Evolutionary conservation across 2,329 filamentous ascomycete species (phyloP).

Genomic region (Aspergillus neotritici): DNA sequence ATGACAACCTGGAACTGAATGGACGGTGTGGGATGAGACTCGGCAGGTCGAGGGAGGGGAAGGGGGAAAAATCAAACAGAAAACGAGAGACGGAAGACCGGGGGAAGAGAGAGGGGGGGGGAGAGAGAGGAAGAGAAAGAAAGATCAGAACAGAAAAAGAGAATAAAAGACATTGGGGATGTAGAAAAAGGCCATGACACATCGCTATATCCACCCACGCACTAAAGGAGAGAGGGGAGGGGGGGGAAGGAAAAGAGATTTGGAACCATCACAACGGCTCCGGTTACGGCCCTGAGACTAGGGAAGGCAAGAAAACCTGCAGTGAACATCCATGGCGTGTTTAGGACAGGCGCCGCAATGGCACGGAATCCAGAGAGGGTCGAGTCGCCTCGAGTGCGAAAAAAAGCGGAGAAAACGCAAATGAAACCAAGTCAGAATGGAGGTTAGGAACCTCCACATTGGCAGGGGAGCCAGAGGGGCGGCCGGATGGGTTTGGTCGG

Average conservation of each 20-base stretch:
- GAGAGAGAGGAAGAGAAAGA: background rate
- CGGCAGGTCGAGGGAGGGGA: background rate
- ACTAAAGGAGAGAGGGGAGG: background rate
- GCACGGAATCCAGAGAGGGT: too few species aligned
- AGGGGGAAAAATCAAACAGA: background rate
- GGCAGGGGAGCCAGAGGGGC: background rate
- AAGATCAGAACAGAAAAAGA: background rate
- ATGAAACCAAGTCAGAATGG: background rate
- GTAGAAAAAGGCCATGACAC: conserved; percentile 2
- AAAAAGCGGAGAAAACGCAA: conserved; percentile 1
- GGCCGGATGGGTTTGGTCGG: too few species aligned
- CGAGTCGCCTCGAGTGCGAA: background rate
- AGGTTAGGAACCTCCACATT: background rate
- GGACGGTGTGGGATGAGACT: too few species aligned
- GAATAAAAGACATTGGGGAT: conserved; percentile 1
- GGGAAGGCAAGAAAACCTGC: background rate
- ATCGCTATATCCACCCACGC: conserved; percentile 1
- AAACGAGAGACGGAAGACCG: background rate
- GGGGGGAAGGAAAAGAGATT: background rate
- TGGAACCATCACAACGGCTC: conserved; percentile 6
- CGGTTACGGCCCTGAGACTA: conserved; percentile 9
- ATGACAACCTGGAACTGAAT: too few species aligned
- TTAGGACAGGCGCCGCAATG: too few species aligned
- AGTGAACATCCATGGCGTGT: conserved; percentile 1
- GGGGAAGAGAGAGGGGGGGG: background rate